These are phyloP conservation scores for Aspergillus ochraceoroseus DNA, from an alignment of 2,329 filamentous ascomycete genomes.

Conservation along the genomic window DNA sequence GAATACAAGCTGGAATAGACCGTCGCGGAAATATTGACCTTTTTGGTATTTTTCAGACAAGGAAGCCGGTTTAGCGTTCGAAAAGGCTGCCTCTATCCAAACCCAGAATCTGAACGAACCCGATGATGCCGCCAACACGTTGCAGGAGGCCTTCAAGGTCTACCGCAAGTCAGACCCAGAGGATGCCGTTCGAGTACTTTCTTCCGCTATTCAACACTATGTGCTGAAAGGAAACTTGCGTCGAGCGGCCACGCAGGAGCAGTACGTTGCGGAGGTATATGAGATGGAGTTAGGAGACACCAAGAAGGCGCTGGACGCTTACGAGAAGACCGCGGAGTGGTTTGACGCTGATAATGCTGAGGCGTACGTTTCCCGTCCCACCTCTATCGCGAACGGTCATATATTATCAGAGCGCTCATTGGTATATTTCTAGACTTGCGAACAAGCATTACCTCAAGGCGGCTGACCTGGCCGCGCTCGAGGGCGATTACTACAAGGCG, in stretches of 20 bases:
- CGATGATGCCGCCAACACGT: conserved; percentile 83
- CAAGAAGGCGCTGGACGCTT: conserved; percentile 73
- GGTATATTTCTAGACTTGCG: conserved; percentile 61
- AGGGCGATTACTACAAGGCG: conserved; percentile 77
- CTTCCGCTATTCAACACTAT: conserved; percentile 77
- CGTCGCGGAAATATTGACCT: conserved; percentile 1
- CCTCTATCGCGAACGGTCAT: too few species aligned
- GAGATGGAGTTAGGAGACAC: conserved; percentile 75
- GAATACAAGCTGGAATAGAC: background rate
- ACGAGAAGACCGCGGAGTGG: conserved; percentile 81
- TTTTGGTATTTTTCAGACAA: conserved; percentile 54
- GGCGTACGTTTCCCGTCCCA: conserved; percentile 59
- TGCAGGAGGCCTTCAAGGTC: conserved; percentile 89
- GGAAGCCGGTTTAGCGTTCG: conserved; percentile 82
- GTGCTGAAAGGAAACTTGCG: conserved; percentile 86
- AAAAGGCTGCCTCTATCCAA: conserved; percentile 78
- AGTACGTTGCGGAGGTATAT: conserved; percentile 79
- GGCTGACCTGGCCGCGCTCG: conserved; percentile 76
- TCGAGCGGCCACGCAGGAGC: conserved; percentile 83
- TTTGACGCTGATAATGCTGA: conserved; percentile 81
- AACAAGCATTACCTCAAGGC: conserved; percentile 94
- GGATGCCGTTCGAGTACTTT: conserved; percentile 74
- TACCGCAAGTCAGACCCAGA: conserved; percentile 81
- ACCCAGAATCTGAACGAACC: conserved; percentile 77
- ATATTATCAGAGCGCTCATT: too few species aligned